Conservation (phyloP, 352 stramenopile genomes). For the Phytophthora fragariaefolia region DNA sequence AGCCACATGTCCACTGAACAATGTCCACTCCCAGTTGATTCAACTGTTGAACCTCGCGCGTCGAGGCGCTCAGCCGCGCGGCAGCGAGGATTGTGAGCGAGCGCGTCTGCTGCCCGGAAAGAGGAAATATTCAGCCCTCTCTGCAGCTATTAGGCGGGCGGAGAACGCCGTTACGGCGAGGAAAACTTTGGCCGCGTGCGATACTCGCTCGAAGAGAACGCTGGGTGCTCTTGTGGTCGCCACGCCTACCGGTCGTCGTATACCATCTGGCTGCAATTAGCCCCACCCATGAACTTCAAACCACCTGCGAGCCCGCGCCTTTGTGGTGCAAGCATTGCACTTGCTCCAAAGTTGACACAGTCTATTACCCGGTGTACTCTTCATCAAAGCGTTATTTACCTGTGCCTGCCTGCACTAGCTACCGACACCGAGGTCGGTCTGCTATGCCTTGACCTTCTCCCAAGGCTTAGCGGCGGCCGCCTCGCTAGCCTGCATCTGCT, state of each 20-base stretch:
- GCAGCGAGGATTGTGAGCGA: conserved; percentile 17
- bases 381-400: conserved; percentile 15
- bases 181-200: conserved; percentile 5
- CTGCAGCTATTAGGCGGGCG: too few relatives aligned
- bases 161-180: conserved; percentile 19
- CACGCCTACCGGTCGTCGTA: not conserved
- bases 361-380: too few relatives aligned
- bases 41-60: too few relatives aligned
- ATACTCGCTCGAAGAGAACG: not conserved
- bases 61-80: conserved; percentile 1
- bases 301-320: not conserved
- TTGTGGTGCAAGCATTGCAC: too few relatives aligned
- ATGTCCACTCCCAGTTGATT: conserved; percentile 20
- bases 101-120: too few relatives aligned
- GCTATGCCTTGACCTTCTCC: conserved; percentile 48
- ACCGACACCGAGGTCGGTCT: not conserved
- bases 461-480: conserved; percentile 43
- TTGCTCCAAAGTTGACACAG: too few relatives aligned
- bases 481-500: conserved; percentile 32
- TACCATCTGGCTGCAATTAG: not conserved
- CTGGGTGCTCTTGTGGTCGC: not conserved
- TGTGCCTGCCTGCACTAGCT: not conserved
- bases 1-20: too few relatives aligned
- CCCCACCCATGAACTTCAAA: conserved; percentile 17
- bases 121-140: too few relatives aligned